Conservation (phyloP, 1,139 yeast genomes). For the Lodderomyces jiufengensis region DNA sequence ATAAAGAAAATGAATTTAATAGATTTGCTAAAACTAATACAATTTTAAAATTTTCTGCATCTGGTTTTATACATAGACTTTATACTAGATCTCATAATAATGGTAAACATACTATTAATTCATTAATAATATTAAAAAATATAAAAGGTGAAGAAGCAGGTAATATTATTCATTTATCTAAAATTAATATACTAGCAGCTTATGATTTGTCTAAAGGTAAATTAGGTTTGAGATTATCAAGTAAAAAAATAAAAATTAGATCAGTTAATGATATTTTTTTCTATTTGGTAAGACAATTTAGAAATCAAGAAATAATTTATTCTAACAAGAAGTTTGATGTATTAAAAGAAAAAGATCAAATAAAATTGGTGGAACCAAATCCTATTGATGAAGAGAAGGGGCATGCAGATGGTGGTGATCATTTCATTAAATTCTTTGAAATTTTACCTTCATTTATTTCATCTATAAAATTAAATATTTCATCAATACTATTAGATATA, state of each 20-base stretch:
- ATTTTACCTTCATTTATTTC: constrained; percentile 29
- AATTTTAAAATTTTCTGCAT: constrained; percentile 21
- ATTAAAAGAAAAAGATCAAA: constrained; percentile 5
- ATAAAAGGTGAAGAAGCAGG: constrained; percentile 31
- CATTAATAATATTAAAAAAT: constrained; percentile 31
- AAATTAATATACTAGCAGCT: constrained; percentile 25
- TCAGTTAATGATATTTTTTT: constrained; percentile 41
- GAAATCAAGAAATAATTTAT: constrained; percentile 26
- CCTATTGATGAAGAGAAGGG: constrained; percentile 1
- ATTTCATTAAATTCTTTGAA: constrained; percentile 25
- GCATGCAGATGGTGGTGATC: constrained; percentile 1
- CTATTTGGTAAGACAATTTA: constrained; percentile 31
- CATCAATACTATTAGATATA: constrained; percentile 29
- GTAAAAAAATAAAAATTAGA: constrained; percentile 27
- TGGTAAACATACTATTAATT: constrained; percentile 15
- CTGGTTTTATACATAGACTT: constrained; percentile 26
- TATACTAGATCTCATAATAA: constrained; percentile 20
- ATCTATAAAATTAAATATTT: constrained; percentile 24
- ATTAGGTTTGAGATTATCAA: constrained; percentile 23
- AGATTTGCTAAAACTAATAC: constrained; percentile 30
- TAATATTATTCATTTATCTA: constrained; percentile 28
- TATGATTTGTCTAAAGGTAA: constrained; percentile 24
- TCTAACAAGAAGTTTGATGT: constrained; percentile 26
- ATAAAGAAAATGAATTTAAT: constrained; percentile 20
- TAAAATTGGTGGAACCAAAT: constrained; percentile 2